Base-by-base conservation (phyloP, 306 rosid genomes). In the Pueraria montana region DNA sequence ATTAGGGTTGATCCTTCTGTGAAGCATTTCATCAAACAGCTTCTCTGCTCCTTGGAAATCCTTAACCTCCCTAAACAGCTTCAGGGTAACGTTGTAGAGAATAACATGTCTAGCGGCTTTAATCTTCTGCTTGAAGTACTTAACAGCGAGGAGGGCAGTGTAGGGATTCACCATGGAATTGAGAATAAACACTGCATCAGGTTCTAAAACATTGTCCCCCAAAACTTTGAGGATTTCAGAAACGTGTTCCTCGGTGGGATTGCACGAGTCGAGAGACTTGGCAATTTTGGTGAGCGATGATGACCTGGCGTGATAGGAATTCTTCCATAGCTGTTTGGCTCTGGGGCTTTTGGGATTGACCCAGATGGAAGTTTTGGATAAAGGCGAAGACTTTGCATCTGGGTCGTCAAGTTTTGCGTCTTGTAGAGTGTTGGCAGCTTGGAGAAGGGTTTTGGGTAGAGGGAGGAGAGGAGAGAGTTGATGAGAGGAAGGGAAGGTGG, bases 311-410 rank as follows among this genome's bases (percentile, higher is more conserved):
- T 86, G 84, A 43, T 84, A 72, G 1, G 97, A 89, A n/a, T 82
- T 83, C 27, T 81, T 77, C 78, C 67, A 79, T 72, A 91, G 92
- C 64, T 67, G 87, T 38, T 92, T 83, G 21, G 94, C 89, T 84
- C 90, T 90, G 83, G 92, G 86, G 82, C 91, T 93, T 59, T 53
- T 89, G 83, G 97, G 98, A 86, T 93, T 95, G 83, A 95, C 95
- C 95, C 97, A 90, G 76, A 86, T 56, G 59, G 84, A 77, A 72
- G 69, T 80, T 83, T 84, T 92, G 11, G 91, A 76, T 1, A 90
- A 82, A 62, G 93, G 58, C 8, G 53, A 50, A 12, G 90, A 75
- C 24, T 88, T 88, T 70, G 69, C 87, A 85, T 82, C 86, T 40
- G 87, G 86, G 79, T 30, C 30, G 8, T 84, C 46, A 0, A 61